phyloP scores from a whole-genome alignment of 2,329 filamentous ascomycete species.

The Anthostomella pinea region DNA sequence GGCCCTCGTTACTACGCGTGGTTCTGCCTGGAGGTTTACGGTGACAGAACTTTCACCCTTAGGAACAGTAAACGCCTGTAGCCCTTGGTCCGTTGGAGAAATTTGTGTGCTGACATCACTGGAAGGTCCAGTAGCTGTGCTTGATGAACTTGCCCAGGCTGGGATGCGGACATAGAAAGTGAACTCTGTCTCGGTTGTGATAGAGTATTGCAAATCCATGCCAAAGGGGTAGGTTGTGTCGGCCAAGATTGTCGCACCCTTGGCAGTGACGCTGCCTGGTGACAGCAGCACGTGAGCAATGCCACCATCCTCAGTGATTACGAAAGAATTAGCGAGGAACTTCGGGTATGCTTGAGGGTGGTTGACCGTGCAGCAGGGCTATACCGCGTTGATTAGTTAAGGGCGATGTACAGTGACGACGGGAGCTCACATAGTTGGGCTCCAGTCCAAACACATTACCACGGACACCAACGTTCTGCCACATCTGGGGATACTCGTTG shows the following conservation, averaged over 20 bases:
- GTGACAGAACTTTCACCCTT: slow-evolving; percentile 21
- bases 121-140: slow-evolving; percentile 15
- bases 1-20: slow-evolving; percentile 27
- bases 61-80: slow-evolving; percentile 25
- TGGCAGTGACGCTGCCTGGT: slow-evolving; percentile 41
- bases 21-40: slow-evolving; percentile 24
- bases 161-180: slow-evolving; percentile 34
- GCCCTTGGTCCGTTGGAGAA: slow-evolving; percentile 19
- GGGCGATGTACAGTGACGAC: background rate
- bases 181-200: slow-evolving; percentile 28
- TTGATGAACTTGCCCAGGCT: slow-evolving; percentile 26
- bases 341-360: slow-evolving; percentile 56
- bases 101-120: slow-evolving; percentile 8
- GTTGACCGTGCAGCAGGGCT: slow-evolving; percentile 56
- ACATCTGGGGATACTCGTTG: slow-evolving; percentile 25
- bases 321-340: slow-evolving; percentile 48
- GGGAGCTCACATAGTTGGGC: slow-evolving; percentile 40
- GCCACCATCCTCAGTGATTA: slow-evolving; percentile 41
- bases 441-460: slow-evolving; percentile 51
- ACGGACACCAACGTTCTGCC: slow-evolving; percentile 44
- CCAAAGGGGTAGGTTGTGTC: slow-evolving; percentile 46
- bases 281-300: slow-evolving; percentile 52
- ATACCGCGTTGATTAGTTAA: too few relatives aligned
- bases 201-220: slow-evolving; percentile 29
- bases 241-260: slow-evolving; percentile 37